Evolutionary conservation across 257 asterid species (phyloP).

Genomic region (Lycium ferocissimum): DNA sequence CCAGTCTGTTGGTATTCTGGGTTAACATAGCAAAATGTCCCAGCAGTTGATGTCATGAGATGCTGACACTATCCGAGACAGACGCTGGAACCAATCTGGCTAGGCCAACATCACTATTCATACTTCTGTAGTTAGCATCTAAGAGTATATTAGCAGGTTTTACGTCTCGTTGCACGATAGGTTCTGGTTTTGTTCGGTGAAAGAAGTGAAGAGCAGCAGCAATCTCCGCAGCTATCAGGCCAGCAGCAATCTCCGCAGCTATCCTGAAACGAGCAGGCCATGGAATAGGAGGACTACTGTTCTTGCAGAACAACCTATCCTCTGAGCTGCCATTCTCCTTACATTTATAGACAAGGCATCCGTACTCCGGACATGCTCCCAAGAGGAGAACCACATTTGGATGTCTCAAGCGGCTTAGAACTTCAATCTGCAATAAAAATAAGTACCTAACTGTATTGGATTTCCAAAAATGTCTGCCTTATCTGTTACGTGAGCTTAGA

Average conservation of each 20-base stretch:
- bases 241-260: slow-evolving; percentile 88
- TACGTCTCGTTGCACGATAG: slow-evolving; percentile 92
- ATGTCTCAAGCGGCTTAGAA: slow-evolving; percentile 81
- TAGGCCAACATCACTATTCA: slow-evolving; percentile 88
- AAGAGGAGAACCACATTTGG: slow-evolving; percentile 92
- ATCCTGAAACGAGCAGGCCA: slow-evolving; percentile 77
- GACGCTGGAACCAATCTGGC: slow-evolving; percentile 77
- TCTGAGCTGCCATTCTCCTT: slow-evolving; percentile 89
- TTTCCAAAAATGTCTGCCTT: neutral
- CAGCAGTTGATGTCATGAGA: slow-evolving; percentile 91
- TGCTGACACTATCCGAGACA: slow-evolving; percentile 59
- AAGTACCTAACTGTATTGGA: neutral
- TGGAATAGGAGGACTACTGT: slow-evolving; percentile 60
- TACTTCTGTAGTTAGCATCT: slow-evolving; percentile 80
- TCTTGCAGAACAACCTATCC: slow-evolving; percentile 66
- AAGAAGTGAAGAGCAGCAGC: slow-evolving; percentile 90
- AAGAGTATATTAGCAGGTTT: slow-evolving; percentile 91
- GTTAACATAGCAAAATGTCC: slow-evolving; percentile 96
- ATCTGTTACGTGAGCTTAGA: neutral
- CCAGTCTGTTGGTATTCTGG: slow-evolving; percentile 97
- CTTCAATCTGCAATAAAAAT: slow-evolving; percentile 66
- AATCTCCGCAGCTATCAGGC: slow-evolving; percentile 85
- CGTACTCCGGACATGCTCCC: slow-evolving; percentile 95
- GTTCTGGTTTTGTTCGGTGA: slow-evolving; percentile 83
- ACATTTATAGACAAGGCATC: slow-evolving; percentile 92